Conservation (phyloP, 1,284 basidiomycete genomes). For the Malassezia japonica region DNA sequence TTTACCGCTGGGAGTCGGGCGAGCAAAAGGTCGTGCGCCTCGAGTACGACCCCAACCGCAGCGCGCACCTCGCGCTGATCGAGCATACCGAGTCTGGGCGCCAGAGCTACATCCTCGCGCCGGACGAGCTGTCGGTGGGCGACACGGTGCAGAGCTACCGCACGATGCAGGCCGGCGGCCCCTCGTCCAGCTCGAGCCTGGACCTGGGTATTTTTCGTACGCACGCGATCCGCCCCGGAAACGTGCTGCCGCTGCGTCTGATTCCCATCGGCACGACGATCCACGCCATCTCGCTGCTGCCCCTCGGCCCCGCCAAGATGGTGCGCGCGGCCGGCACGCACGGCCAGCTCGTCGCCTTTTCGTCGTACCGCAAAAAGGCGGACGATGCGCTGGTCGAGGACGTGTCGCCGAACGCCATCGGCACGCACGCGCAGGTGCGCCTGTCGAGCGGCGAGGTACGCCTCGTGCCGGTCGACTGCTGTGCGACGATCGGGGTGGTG, state of each 20-base stretch:
- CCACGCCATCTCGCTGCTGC: constrained; percentile 71
- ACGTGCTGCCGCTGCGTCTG: constrained; percentile 80
- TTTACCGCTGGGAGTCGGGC: constrained; percentile 62
- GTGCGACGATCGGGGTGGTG: constrained; percentile 81
- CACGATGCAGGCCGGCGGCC: constrained; percentile 40
- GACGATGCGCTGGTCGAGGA: neutral
- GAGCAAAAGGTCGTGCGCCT: constrained; percentile 80
- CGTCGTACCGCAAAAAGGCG: constrained; percentile 20
- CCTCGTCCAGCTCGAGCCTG: constrained; percentile 54
- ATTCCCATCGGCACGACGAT: constrained; percentile 86
- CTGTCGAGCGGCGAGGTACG: constrained; percentile 88
- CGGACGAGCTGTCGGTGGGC: constrained; percentile 77
- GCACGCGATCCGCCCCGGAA: constrained; percentile 76
- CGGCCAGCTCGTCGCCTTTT: constrained; percentile 58
- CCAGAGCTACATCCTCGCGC: constrained; percentile 77
- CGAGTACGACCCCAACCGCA: constrained; percentile 91
- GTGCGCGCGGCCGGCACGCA: constrained; percentile 81
- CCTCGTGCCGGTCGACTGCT: constrained; percentile 69
- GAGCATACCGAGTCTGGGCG: constrained; percentile 55
- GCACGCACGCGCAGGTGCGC: constrained; percentile 67
- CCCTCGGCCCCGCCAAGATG: constrained; percentile 68
- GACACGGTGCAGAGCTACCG: constrained; percentile 81
- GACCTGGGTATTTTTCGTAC: constrained; percentile 78
- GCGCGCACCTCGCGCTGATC: constrained; percentile 84
- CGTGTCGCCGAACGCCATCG: constrained; percentile 51